phyloP scores from a whole-genome alignment of 345 rosid species.

The Combretum micranthum region DNA sequence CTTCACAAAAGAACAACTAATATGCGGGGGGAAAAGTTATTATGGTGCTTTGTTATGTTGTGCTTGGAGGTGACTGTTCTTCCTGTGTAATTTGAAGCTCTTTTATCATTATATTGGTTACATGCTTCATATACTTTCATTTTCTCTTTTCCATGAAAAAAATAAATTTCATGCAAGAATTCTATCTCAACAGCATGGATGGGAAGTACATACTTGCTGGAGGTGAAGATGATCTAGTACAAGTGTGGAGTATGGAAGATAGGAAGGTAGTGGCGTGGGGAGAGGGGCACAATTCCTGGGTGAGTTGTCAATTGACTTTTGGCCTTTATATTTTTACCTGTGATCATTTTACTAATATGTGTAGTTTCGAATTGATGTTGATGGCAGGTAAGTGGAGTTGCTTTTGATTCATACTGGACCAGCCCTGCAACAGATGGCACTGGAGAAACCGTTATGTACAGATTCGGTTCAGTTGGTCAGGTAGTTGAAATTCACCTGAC shows the following conservation, averaged over 20 bases:
- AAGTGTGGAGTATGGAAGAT: slow-evolving; percentile 99
- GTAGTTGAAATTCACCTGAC: slow-evolving; percentile 27
- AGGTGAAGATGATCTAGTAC: slow-evolving; percentile 99
- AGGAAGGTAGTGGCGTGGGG: slow-evolving; percentile 99
- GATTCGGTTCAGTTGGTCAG: slow-evolving; percentile 99
- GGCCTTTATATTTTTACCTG: slow-evolving; percentile 1
- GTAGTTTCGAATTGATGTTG: slow-evolving; percentile 21
- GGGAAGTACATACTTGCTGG: slow-evolving; percentile 95
- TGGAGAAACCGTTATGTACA: slow-evolving; percentile 79
- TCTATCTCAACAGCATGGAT: slow-evolving; percentile 66
- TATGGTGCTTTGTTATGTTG: slow-evolving; percentile 76
- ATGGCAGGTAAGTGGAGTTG: slow-evolving; percentile 97
- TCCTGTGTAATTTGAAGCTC: slow-evolving; percentile 4
- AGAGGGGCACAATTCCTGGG: slow-evolving; percentile 99
- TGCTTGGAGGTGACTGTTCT: slow-evolving; percentile 57
- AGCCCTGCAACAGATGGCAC: slow-evolving; percentile 81
- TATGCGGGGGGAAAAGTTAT: slow-evolving; percentile 69
- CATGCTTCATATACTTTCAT: not conserved
- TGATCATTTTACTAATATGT: slow-evolving; percentile 7
- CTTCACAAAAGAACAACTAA: slow-evolving; percentile 52
- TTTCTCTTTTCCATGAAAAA: slow-evolving; percentile 5
- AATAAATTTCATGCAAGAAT: not conserved
- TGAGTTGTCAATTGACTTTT: slow-evolving; percentile 27
- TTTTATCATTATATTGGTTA: slow-evolving; percentile 3
- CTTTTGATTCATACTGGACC: slow-evolving; percentile 96